These are phyloP conservation scores for Apiospora arundinis DNA, from an alignment of 2,329 filamentous ascomycete genomes.

Conservation along the genomic window DNA sequence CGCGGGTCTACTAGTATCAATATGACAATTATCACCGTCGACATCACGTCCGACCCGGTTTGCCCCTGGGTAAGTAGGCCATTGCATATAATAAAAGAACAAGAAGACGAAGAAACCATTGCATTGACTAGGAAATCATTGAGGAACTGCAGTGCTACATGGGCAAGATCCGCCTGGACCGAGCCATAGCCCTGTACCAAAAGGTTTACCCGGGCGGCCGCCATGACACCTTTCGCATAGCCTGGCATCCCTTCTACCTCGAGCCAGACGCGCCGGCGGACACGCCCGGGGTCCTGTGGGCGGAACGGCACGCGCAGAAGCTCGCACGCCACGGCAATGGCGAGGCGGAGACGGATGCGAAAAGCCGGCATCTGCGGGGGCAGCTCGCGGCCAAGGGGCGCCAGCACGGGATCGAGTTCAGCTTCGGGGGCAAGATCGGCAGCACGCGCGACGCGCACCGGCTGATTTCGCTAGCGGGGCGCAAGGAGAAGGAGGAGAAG, in stretches of 20 bases:
- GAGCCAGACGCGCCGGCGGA: constrained; percentile 66
- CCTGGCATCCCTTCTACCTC: constrained; percentile 83
- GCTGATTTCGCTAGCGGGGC: constrained; percentile 71
- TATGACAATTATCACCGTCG: constrained; percentile 81
- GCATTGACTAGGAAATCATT: constrained; percentile 28
- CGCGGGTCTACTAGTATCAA: background rate
- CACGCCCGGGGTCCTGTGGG: constrained; percentile 51
- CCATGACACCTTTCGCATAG: constrained; percentile 73
- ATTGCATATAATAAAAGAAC: too few relatives aligned
- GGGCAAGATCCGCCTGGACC: constrained; percentile 76
- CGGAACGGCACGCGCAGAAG: constrained; percentile 61
- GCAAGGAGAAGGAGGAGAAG: background rate
- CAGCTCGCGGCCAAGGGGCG: constrained; percentile 6
- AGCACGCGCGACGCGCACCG: constrained; percentile 84
- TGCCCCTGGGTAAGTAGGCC: constrained; percentile 64
- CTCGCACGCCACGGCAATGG: constrained; percentile 62
- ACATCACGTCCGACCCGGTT: constrained; percentile 80
- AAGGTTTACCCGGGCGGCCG: constrained; percentile 62
- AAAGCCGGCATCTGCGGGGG: constrained; percentile 47
- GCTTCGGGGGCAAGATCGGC: constrained; percentile 73
- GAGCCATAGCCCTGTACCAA: constrained; percentile 72
- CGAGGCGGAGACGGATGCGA: constrained; percentile 63
- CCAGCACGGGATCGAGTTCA: constrained; percentile 72
- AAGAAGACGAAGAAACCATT: too few relatives aligned
- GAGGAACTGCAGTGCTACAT: constrained; percentile 68